Conservation (phyloP, 1,284 basidiomycete species). For the Schizophyllum commune region DNA sequence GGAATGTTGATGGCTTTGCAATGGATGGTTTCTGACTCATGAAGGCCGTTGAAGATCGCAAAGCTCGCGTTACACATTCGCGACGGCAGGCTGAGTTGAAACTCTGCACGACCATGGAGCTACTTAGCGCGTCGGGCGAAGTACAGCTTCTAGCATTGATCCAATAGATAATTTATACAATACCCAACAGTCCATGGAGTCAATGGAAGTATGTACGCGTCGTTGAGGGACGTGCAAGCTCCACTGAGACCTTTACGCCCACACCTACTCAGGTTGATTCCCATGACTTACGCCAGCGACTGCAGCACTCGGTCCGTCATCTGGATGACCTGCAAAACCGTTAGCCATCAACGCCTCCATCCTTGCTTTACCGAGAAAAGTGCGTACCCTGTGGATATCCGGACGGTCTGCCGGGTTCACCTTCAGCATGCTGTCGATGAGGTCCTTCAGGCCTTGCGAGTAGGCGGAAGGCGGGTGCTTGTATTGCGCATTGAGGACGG, state of each 20-base stretch:
- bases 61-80: too few relatives aligned
- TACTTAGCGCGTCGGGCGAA: too few relatives aligned
- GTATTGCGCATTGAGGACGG: constrained; percentile 86
- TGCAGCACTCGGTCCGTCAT: constrained; percentile 60
- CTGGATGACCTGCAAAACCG: constrained; percentile 51
- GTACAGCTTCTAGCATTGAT: too few relatives aligned
- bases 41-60: too few relatives aligned
- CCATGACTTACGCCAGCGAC: constrained; percentile 35
- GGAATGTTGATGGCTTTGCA: too few relatives aligned
- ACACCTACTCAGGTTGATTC: too few relatives aligned
- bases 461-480: constrained; percentile 79
- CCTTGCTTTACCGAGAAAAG: background rate
- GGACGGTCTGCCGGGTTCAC: constrained; percentile 76
- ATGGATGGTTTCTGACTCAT: too few relatives aligned
- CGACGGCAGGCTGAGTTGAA: too few relatives aligned
- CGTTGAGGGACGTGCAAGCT: background rate
- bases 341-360: background rate
- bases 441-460: constrained; percentile 69
- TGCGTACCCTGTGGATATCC: constrained; percentile 70
- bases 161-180: background rate
- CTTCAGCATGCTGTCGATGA: constrained; percentile 81
- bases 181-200: background rate
- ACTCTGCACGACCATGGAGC: too few relatives aligned
- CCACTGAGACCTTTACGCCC: too few relatives aligned
- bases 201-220: background rate